Conservation (phyloP, 139 green algal species). For the Volvox reticuliferus region DNA sequence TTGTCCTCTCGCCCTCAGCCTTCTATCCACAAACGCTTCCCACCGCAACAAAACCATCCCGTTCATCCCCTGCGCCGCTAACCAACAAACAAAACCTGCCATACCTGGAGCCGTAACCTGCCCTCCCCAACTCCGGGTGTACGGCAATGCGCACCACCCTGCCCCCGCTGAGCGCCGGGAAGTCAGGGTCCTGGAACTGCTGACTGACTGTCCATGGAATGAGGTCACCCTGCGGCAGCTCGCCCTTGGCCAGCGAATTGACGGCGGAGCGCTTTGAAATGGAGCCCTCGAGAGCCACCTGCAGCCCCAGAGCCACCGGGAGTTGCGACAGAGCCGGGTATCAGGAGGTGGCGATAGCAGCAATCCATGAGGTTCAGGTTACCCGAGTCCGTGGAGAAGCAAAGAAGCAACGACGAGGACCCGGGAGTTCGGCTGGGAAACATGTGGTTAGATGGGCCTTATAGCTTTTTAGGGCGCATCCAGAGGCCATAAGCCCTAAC, state of each 20-base stretch:
- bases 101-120: conserved; percentile 89
- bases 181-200: conserved; percentile 96
- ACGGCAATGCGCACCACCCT: conserved; percentile 95
- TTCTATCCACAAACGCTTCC: too few relatives aligned
- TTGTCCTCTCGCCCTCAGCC: too few relatives aligned
- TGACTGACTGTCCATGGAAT: conserved; percentile 98
- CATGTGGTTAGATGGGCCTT: too few relatives aligned
- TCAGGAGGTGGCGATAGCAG: background rate
- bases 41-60: too few relatives aligned
- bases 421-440: too few relatives aligned
- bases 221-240: conserved; percentile 93
- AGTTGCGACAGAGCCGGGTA: background rate
- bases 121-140: conserved; percentile 91
- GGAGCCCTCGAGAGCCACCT: conserved; percentile 93
- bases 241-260: conserved; percentile 83
- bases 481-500: too few relatives aligned
- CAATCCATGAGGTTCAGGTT: too few relatives aligned
- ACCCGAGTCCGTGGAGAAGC: too few relatives aligned
- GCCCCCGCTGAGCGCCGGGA: conserved; percentile 91
- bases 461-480: too few relatives aligned
- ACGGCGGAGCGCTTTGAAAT: conserved; percentile 82
- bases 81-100: background rate
- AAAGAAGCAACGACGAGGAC: too few relatives aligned
- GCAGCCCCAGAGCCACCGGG: conserved; percentile 15
- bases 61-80: too few relatives aligned